Percentiles rank a stretch among this genome's conserved stretches.
These are phyloP conservation scores for Salvia splendens DNA, from an alignment of 257 asterid species.

Conservation along the genomic window DNA sequence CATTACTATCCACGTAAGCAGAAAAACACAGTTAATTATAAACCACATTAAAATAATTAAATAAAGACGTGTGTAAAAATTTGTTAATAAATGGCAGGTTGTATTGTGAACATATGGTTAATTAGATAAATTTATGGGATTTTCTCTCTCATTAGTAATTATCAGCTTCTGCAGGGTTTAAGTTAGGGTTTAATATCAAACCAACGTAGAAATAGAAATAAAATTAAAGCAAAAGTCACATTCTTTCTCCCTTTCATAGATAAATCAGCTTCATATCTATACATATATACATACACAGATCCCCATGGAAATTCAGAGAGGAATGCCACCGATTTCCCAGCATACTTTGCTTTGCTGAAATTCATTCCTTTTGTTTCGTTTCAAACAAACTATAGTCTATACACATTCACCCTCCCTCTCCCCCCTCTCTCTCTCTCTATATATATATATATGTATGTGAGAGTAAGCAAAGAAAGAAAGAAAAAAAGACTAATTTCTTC, in stretches of 20 bases:
- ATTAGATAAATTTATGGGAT: too few relatives aligned
- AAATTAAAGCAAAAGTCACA: not conserved
- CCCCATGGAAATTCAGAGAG: conserved; percentile 63
- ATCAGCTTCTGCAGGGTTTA: conserved; percentile 23
- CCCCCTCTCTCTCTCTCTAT: too few relatives aligned
- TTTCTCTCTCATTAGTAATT: too few relatives aligned
- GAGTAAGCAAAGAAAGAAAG: too few relatives aligned
- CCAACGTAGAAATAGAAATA: not conserved
- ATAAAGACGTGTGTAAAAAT: too few relatives aligned
- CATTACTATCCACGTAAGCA: too few relatives aligned
- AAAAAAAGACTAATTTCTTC: too few relatives aligned
- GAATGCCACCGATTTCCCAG: conserved; percentile 62
- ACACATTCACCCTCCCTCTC: not conserved
- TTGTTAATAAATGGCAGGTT: too few relatives aligned
- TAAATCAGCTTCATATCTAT: not conserved
- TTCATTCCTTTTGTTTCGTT: conserved; percentile 79
- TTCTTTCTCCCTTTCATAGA: not conserved
- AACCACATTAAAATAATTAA: too few relatives aligned
- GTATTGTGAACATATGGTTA: too few relatives aligned
- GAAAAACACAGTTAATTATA: too few relatives aligned
- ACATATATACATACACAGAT: conserved; percentile 58
- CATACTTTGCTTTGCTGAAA: conserved; percentile 60
- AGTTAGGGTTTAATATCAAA: conserved; percentile 17
- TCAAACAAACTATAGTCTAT: conserved; percentile 42
- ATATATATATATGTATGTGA: too few relatives aligned